These are phyloP conservation scores for Paramyrothecium sp. DNA, from an alignment of 2,329 filamentous ascomycete species.

Conservation along the genomic window DNA sequence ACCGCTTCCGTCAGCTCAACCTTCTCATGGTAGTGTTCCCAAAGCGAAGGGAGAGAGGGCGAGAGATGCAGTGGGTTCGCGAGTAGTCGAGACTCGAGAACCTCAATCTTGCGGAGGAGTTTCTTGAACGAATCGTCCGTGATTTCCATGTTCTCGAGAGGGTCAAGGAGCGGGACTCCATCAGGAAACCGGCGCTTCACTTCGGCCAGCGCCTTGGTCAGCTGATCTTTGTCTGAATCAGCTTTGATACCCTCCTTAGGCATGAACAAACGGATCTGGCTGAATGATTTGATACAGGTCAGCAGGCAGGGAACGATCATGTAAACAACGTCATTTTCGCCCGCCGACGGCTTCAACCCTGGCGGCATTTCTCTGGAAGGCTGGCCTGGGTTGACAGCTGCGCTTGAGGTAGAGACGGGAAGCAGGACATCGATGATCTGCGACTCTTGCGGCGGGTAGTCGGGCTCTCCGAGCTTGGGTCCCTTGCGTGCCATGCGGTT, in stretches of 20 bases:
- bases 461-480: conserved; percentile 65
- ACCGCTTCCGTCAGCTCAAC: conserved; percentile 73
- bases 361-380: conserved; percentile 50
- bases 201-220: conserved; percentile 72
- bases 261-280: conserved; percentile 79
- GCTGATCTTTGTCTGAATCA: conserved; percentile 62
- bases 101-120: conserved; percentile 91
- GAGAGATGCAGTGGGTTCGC: conserved; percentile 91
- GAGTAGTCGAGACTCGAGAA: conserved; percentile 85
- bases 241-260: conserved; percentile 70
- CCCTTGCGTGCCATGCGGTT: conserved; percentile 67
- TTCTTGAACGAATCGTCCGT: conserved; percentile 91
- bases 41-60: conserved; percentile 77
- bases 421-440: conserved; percentile 83
- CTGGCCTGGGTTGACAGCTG: conserved; percentile 38
- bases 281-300: conserved; percentile 80
- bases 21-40: conserved; percentile 84
- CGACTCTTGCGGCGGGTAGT: conserved; percentile 71
- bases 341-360: conserved; percentile 48
- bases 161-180: conserved; percentile 84
- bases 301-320: conserved; percentile 73
- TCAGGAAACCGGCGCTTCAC: conserved; percentile 88
- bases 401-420: conserved; percentile 49
- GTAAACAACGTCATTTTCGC: conserved; percentile 26
- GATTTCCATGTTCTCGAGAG: conserved; percentile 95